Conservation (phyloP, 2,329 filamentous ascomycete species). For the Knufia fluminis region DNA sequence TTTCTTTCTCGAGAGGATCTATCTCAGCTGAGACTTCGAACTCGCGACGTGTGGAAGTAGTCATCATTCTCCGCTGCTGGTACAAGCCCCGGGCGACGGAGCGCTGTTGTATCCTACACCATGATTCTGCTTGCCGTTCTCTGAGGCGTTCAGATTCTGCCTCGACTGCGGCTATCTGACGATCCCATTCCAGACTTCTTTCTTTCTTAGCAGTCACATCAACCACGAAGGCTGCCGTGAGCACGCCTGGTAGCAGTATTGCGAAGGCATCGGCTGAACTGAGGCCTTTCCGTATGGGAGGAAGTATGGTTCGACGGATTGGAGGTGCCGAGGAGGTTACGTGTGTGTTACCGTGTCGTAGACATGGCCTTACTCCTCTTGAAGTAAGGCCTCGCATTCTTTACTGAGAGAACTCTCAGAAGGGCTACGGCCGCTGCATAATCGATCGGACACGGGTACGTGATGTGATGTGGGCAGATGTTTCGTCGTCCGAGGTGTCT, state of each 20-base stretch:
- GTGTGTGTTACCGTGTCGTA: background rate
- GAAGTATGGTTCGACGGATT: constrained; percentile 1
- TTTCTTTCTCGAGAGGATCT: background rate
- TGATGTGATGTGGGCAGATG: too few relatives aligned
- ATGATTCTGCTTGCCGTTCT: constrained; percentile 15
- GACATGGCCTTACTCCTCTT: constrained; percentile 3
- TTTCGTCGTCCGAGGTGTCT: too few relatives aligned
- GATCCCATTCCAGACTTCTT: constrained; percentile 21
- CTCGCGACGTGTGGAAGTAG: constrained; percentile 8
- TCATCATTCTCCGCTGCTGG: constrained; percentile 15
- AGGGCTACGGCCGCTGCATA: background rate
- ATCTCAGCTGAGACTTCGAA: constrained; percentile 2
- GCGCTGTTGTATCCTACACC: constrained; percentile 13
- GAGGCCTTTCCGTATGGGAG: constrained; percentile 10
- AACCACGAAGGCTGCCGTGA: constrained; percentile 18
- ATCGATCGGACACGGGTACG: too few relatives aligned
- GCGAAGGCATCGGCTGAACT: constrained; percentile 21
- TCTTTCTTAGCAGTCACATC: constrained; percentile 21
- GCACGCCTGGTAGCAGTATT: constrained; percentile 17
- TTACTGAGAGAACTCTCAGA: background rate
- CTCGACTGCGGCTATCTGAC: constrained; percentile 15
- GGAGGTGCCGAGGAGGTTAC: background rate
- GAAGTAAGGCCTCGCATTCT: constrained; percentile 7
- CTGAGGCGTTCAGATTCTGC: constrained; percentile 16
- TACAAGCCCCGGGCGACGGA: constrained; percentile 10